Evolutionary conservation across 1,139 yeast species (phyloP), one percentile per base, ranked within the genome.

Genomic region (Taiozyma sp.): DNA sequence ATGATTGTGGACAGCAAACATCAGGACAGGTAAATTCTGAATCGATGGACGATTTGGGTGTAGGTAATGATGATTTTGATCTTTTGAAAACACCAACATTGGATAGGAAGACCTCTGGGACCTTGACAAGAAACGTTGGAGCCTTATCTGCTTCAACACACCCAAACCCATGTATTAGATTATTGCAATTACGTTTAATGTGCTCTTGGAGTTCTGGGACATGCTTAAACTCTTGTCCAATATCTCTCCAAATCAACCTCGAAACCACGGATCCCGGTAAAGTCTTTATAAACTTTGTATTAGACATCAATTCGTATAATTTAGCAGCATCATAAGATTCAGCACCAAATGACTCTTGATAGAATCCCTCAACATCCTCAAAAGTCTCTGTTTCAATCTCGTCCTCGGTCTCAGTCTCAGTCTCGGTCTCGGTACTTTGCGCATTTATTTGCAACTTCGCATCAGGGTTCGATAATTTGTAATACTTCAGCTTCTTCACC

Each of bases 391-490:
- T 7, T 24, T 24, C 26, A 3, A 24, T 19, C 19, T 19, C 19
- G 19, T 19, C 19, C 19, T 19, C 19, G 19, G 19, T 19, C 19
- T 19, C 19, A 19, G 19, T 19, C 19, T 19, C 19, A 19, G 19
- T 19, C 19, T 19, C 29, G 16, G 32, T 21, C 5, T 43, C 24
- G n/a, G 29, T 11, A 13, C 30, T 11, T 6, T 22, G 6, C 14
- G 4, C 14, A 22, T 40, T n/a, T 14, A 7, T 11, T 8, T 40
- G 43, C 3, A 22, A 10, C 2, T 14, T 22, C 13, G 30, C 29
- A 16, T 48, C 52, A 13, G 46, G 43, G 19, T 45, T 44, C 10
- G 51, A 48, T 13, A 48, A 29, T 19, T 30, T 39, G 14, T 42
- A 39, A 4, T 45, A 24, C 19, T 39, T 40, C 8, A 30, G 13